Conservation (phyloP, 345 rosid species). For the Eucalyptus tenuipes region DNA sequence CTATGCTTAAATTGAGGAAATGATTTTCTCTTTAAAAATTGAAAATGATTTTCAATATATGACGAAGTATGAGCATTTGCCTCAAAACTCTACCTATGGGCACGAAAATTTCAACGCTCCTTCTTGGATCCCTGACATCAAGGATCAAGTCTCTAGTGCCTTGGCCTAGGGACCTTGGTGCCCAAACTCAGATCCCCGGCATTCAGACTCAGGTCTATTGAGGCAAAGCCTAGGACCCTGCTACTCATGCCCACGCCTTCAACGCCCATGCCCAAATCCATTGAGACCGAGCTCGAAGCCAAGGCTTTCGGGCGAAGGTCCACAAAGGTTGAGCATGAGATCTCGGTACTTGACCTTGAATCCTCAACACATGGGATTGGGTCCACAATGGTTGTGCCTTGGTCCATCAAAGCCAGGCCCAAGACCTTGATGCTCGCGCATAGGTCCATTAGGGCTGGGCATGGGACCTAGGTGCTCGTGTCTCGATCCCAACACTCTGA, state of each 20-base stretch:
- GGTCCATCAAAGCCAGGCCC: neutral
- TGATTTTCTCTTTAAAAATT: no score
- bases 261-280: neutral
- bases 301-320: neutral
- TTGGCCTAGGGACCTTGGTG: neutral
- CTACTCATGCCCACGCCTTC: fast-evolving
- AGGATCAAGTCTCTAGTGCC: fast-evolving
- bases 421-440: neutral
- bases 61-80: no score
- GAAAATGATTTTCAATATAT: no score
- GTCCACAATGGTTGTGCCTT: neutral
- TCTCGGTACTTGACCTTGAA: neutral
- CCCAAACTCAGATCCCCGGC: fast-evolving
- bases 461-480: fast-evolving
- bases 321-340: neutral
- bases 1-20: neutral
- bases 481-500: neutral
- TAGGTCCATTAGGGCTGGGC: fast-evolving
- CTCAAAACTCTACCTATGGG: no score
- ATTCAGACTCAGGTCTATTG: fast-evolving
- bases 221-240: fast-evolving
- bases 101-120: no score
- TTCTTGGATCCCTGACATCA: neutral
- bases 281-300: no score
- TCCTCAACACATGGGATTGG: neutral